Evolutionary conservation across 2,329 filamentous ascomycete genomes (phyloP), one percentile per base, ranked within the genome.

Genomic region (Penicillium sp.): DNA sequence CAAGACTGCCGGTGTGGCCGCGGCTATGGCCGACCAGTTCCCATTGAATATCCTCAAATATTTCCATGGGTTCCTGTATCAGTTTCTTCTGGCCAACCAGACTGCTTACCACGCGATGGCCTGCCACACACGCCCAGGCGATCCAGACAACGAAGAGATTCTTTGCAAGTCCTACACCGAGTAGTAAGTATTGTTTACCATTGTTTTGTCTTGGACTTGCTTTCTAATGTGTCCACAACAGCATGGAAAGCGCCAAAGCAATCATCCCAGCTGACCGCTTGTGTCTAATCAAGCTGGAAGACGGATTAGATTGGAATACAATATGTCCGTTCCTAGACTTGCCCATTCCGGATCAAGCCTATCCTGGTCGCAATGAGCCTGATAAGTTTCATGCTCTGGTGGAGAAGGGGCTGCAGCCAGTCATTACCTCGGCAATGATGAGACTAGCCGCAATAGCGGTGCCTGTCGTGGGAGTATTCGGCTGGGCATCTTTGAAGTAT

Each of bases 261-360:
- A 44, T 32, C 2, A 42, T 56, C 4, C 50, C 51, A 0, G 42
- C 47, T 8, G 50, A 55, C 7, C 47, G 50, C 4, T 30, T 51
- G 1, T 45, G 44, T 11, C 33, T 48, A 0, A 42, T 56, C 30
- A 32, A 40, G 14, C 42, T 56, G 3, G 50, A 55, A 13, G 45
- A 55, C 7, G 52, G 44, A 10, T 34, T 54, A 6, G 52, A 44
- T 9, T 55, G 51, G 53, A 45, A 53, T 6, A 30, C 43, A 1
- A 52, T 56, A 13, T 56, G 53, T n/a, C 50, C 51, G 2, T 56
- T 52, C 32, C 22, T 56, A 1, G 47, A 14, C 1, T 11, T 51
- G 2, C 45, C 50, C 2, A 37, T 52, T 29, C 53, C 53, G 4
- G 30, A 51, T 3, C 37, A 45, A 16, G 18, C 39, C 3, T 55